A percentile compares a stretch with the other conserved stretches of the same genome.
These are phyloP conservation scores for Sanghuangporus baumii DNA, from an alignment of 1,284 basidiomycete species.

Conservation along the genomic window DNA sequence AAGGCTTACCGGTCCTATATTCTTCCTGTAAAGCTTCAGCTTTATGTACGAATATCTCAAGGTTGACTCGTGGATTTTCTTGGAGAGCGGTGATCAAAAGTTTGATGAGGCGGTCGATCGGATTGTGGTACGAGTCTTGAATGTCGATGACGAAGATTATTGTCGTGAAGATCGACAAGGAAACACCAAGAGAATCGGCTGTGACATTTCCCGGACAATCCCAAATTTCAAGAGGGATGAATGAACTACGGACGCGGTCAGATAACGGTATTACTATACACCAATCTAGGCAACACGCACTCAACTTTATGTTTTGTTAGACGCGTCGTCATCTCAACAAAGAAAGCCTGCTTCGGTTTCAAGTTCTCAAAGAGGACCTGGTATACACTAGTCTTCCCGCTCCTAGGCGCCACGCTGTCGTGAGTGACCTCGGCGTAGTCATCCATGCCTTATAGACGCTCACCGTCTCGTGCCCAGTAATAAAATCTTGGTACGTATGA, in stretches of 20 bases:
- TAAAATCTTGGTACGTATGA: slow-evolving; percentile 62
- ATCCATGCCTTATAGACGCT: slow-evolving; percentile 18
- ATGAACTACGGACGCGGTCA: slow-evolving; percentile 51
- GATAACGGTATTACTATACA: not conserved
- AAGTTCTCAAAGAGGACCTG: slow-evolving; percentile 88
- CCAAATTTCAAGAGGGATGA: slow-evolving; percentile 93
- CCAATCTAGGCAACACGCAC: slow-evolving; percentile 43
- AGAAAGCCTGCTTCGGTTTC: slow-evolving; percentile 84
- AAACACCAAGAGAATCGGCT: slow-evolving; percentile 65
- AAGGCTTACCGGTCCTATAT: slow-evolving; percentile 74
- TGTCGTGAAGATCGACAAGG: slow-evolving; percentile 70
- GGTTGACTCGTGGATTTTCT: slow-evolving; percentile 72
- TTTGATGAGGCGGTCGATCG: slow-evolving; percentile 74
- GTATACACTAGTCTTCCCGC: slow-evolving; percentile 91
- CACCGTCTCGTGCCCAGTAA: slow-evolving; percentile 78
- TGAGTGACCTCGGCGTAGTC: slow-evolving; percentile 10
- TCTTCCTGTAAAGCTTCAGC: slow-evolving; percentile 90
- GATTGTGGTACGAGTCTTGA: slow-evolving; percentile 67
- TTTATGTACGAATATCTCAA: slow-evolving; percentile 97
- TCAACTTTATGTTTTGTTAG: slow-evolving; percentile 74
- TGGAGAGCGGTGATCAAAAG: slow-evolving; percentile 71
- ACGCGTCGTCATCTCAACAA: slow-evolving; percentile 82
- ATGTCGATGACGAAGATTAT: slow-evolving; percentile 97
- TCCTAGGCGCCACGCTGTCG: slow-evolving; percentile 39
- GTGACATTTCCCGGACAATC: slow-evolving; percentile 88